phyloP scores from a whole-genome alignment of 2,329 filamentous ascomycete genomes.

The Trichoderma koningii region DNA sequence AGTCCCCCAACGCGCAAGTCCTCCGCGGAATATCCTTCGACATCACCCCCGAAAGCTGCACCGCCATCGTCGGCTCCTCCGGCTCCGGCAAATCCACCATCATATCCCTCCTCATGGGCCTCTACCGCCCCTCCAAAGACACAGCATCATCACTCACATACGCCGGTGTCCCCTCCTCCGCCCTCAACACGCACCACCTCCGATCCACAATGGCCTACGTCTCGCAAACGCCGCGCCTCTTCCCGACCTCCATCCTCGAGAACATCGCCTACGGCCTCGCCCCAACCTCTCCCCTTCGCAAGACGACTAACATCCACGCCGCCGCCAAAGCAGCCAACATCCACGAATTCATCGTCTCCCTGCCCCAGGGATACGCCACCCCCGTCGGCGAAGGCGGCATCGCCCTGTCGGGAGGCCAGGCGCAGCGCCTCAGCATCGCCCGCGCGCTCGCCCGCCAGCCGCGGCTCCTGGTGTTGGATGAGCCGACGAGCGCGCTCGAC shows the following conservation, averaged over 20 bases:
- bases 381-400: conserved; percentile 75
- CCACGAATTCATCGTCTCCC: conserved; percentile 72
- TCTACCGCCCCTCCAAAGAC: conserved; percentile 56
- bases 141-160: conserved; percentile 55
- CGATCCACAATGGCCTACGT: conserved; percentile 67
- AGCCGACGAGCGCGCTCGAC: conserved; percentile 83
- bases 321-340: conserved; percentile 66
- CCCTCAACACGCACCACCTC: conserved; percentile 62
- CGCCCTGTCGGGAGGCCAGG: conserved; percentile 76
- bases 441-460: conserved; percentile 73
- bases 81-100: conserved; percentile 93
- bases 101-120: conserved; percentile 69
- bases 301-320: conserved; percentile 46
- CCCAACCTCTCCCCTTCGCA: conserved; percentile 53
- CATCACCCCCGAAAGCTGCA: conserved; percentile 64
- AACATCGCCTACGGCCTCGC: conserved; percentile 78
- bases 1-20: conserved; percentile 53
- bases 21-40: conserved; percentile 67
- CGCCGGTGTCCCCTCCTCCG: conserved; percentile 56
- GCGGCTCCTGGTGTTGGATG: conserved; percentile 76
- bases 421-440: conserved; percentile 79
- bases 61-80: conserved; percentile 79
- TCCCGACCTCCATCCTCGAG: conserved; percentile 61
- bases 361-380: conserved; percentile 64
- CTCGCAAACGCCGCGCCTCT: conserved; percentile 71